These are phyloP conservation scores for Naganishia vaughanmartiniae DNA, from an alignment of 768 basidiomycete genomes.

Conservation along the genomic window DNA sequence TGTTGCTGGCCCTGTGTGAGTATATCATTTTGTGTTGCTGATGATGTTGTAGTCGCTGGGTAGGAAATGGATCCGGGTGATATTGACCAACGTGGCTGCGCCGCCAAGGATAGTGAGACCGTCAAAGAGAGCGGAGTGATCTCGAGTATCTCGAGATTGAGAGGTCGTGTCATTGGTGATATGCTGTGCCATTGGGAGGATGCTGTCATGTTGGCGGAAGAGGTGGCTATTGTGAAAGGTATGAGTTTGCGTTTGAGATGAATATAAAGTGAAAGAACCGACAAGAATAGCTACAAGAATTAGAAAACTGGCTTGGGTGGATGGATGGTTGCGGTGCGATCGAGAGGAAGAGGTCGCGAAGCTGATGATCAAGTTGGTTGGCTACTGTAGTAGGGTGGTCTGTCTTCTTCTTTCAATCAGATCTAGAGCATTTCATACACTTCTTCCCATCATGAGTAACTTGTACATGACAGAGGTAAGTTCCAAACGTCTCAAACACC, in stretches of 20 bases:
- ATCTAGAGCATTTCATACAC: too few species aligned
- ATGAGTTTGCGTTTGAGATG: not conserved
- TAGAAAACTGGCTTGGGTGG: not conserved
- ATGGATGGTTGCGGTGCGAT: not conserved
- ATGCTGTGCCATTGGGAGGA: constrained; percentile 46
- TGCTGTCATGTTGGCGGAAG: not conserved
- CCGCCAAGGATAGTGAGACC: constrained; percentile 46
- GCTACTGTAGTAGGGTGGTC: not conserved
- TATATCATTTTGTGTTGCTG: constrained; percentile 11
- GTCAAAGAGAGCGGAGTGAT: constrained; percentile 50
- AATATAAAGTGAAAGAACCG: too few species aligned
- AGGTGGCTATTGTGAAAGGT: not conserved
- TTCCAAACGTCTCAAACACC: too few species aligned
- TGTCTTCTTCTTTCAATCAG: not conserved
- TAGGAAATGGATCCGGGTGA: constrained; percentile 16
- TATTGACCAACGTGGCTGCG: constrained; percentile 27
- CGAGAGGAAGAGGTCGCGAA: constrained; percentile 1
- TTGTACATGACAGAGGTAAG: constrained; percentile 26
- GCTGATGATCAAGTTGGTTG: not conserved
- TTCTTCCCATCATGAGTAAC: constrained; percentile 3
- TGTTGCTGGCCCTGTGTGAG: constrained; percentile 22
- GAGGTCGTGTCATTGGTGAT: constrained; percentile 46
- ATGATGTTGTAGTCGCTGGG: not conserved
- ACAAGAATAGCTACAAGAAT: not conserved
- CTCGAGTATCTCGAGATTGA: constrained; percentile 49